phyloP scores from a whole-genome alignment of 805 yeast species.

The Yarrowia keelungensis region DNA sequence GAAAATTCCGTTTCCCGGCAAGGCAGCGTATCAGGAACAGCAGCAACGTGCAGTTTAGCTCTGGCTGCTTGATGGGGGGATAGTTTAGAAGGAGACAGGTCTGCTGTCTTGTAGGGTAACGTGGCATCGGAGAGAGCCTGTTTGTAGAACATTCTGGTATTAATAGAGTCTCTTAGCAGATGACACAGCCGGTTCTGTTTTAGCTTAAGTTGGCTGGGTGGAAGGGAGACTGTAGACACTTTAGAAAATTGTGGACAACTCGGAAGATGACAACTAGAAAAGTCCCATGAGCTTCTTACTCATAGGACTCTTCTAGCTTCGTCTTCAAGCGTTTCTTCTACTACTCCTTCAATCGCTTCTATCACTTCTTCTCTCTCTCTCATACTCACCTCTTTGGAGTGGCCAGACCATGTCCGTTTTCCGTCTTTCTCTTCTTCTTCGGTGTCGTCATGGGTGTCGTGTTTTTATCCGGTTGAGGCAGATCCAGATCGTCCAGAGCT shows the following conservation, averaged over 20 bases:
- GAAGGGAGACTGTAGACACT: not conserved
- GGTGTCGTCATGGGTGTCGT: constrained; percentile 32
- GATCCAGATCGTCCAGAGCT: constrained; percentile 15
- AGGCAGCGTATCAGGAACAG: constrained; percentile 64
- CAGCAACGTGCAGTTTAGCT: constrained; percentile 49
- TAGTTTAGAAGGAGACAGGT: constrained; percentile 21
- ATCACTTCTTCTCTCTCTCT: not conserved
- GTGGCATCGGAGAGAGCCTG: constrained; percentile 30
- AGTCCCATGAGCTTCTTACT: too few species aligned
- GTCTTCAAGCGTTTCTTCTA: too few species aligned
- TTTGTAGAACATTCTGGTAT: constrained; percentile 38
- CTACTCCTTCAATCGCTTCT: too few species aligned
- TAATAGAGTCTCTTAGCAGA: not conserved
- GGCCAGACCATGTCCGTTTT: constrained; percentile 2
- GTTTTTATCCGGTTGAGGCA: constrained; percentile 4
- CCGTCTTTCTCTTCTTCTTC: constrained; percentile 30
- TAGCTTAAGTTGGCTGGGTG: not conserved
- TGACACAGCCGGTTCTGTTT: constrained; percentile 34
- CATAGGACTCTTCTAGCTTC: too few species aligned
- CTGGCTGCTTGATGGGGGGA: constrained; percentile 48
- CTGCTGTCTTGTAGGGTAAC: constrained; percentile 37
- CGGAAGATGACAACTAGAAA: too few species aligned
- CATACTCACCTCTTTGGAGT: constrained; percentile 39
- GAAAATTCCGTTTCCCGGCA: constrained; percentile 87
- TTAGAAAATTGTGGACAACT: too few species aligned